Evolutionary conservation across 805 yeast species (phyloP).

Genomic region (Yamadazyma akitaensis): DNA sequence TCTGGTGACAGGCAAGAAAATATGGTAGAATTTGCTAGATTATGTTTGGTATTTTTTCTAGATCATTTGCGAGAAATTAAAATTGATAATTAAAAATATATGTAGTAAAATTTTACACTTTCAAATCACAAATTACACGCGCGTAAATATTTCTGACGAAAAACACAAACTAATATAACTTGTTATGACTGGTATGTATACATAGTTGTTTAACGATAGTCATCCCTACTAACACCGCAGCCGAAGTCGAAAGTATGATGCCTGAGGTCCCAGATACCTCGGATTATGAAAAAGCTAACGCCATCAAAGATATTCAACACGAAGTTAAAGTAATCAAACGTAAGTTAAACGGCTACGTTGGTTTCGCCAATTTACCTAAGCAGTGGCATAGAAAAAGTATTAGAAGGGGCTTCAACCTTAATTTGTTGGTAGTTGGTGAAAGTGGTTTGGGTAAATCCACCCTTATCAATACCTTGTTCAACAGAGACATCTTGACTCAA

Average conservation of each 20-base stretch:
- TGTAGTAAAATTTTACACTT: not conserved
- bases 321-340: slow-evolving; percentile 69
- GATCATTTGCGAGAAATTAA: slow-evolving; percentile 37
- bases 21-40: slow-evolving; percentile 72
- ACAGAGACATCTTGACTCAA: slow-evolving; percentile 31
- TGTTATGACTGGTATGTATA: slow-evolving; percentile 14
- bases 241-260: slow-evolving; percentile 17
- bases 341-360: slow-evolving; percentile 88
- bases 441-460: slow-evolving; percentile 92
- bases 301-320: slow-evolving; percentile 13
- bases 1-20: slow-evolving; percentile 54
- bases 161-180: slow-evolving; percentile 10
- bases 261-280: slow-evolving; percentile 16
- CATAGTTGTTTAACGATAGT: not conserved
- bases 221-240: slow-evolving; percentile 4
- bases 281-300: slow-evolving; percentile 12
- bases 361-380: slow-evolving; percentile 95
- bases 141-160: slow-evolving; percentile 9
- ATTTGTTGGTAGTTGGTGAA: slow-evolving; percentile 88
- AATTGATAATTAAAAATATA: not conserved
- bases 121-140: not conserved
- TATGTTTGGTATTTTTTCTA: slow-evolving; percentile 60
- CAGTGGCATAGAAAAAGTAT: slow-evolving; percentile 97
- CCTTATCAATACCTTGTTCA: slow-evolving; percentile 83
- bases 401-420: slow-evolving; percentile 84